Percentiles rank a stretch among this genome's conserved stretches.
Conservation (phyloP, 2,329 filamentous ascomycete species). For the Akanthomyces dipterigenus region DNA sequence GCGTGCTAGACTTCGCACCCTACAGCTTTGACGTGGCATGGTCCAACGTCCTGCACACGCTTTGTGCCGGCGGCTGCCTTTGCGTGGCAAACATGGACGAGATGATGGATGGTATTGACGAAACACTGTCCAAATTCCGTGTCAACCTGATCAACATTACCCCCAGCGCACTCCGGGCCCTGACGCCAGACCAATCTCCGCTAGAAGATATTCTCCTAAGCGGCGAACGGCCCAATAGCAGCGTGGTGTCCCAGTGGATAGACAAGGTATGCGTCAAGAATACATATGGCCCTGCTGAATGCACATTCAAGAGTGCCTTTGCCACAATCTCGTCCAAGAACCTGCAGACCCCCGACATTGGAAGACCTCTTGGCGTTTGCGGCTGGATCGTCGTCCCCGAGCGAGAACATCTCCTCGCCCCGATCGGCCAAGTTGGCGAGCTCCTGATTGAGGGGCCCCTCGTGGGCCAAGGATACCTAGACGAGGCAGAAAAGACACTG, state of each 20-base stretch:
- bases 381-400: neutral
- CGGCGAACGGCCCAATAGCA: neutral
- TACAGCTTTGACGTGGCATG: conserved; percentile 14
- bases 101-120: neutral
- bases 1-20: conserved; percentile 13
- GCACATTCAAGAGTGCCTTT: neutral
- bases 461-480: conserved; percentile 1
- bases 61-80: neutral
- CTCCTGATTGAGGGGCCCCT: conserved; percentile 8
- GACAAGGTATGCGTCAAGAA: neutral
- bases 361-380: neutral
- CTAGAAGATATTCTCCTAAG: neutral
- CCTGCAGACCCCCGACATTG: neutral
- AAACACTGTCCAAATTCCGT: neutral
- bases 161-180: neutral
- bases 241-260: neutral
- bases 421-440: conserved; percentile 4
- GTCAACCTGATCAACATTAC: neutral
- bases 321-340: neutral
- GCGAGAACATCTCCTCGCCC: neutral
- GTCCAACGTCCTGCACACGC: neutral
- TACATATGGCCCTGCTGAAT: conserved; percentile 7
- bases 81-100: neutral
- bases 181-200: neutral
- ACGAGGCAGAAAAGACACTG: conserved; percentile 23